Evolutionary conservation across 2,329 filamentous ascomycete genomes (phyloP).

Genomic region (Alternaria triticimaculans): DNA sequence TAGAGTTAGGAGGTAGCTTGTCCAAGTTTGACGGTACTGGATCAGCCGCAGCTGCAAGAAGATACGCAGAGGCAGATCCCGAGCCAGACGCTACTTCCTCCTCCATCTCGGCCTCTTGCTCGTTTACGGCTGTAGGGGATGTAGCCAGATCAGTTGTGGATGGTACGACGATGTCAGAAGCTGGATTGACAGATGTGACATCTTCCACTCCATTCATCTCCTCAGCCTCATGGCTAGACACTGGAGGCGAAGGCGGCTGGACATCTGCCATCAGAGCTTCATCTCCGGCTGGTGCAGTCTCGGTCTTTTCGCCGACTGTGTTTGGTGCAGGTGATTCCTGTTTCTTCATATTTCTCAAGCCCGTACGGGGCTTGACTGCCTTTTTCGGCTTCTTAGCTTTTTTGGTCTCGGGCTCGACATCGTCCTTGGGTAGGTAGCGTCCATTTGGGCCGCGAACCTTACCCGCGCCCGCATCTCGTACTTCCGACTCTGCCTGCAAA

Average conservation of each 20-base stretch:
- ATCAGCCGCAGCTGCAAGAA: constrained; percentile 29
- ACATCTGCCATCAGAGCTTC: neutral
- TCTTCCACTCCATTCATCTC: neutral
- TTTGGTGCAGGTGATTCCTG: neutral
- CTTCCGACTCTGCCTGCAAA: neutral
- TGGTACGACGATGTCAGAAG: neutral
- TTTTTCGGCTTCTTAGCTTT: constrained; percentile 9
- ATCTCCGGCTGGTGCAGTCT: neutral
- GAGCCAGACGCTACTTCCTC: neutral
- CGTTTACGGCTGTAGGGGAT: neutral
- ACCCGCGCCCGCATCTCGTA: constrained; percentile 15
- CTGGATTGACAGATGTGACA: neutral
- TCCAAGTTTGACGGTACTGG: constrained; percentile 28
- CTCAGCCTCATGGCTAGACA: neutral
- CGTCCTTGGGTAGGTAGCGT: constrained; percentile 17
- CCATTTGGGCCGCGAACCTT: constrained; percentile 27
- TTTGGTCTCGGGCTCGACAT: neutral
- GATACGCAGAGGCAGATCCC: neutral
- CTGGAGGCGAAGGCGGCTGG: neutral
- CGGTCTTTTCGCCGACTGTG: neutral
- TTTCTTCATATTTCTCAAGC: neutral
- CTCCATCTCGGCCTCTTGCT: neutral
- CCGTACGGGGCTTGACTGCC: neutral
- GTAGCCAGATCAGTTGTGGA: neutral
- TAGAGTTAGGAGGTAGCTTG: constrained; percentile 22